Conservation (phyloP, 352 stramenopile species). For the Elongisporangium anandrum region DNA sequence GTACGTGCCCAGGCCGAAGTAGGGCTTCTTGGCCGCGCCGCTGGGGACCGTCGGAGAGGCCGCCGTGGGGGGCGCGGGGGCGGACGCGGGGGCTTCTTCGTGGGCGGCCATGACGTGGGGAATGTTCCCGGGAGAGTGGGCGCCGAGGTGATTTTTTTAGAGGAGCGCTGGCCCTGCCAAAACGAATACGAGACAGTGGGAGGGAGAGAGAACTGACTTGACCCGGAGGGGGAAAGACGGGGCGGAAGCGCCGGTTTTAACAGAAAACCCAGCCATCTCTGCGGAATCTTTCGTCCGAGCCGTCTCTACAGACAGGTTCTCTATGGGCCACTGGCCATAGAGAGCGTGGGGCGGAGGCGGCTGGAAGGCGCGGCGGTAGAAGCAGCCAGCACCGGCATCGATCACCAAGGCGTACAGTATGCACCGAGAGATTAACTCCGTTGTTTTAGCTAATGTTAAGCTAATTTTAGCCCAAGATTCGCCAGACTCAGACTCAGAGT, state of each 20-base stretch:
- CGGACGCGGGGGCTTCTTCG: neutral
- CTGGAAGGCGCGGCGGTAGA: neutral
- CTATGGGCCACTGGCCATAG: too few relatives aligned
- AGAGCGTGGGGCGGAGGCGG: too few relatives aligned
- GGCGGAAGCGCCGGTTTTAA: neutral
- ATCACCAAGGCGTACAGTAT: neutral
- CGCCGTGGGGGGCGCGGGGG: conserved; percentile 12
- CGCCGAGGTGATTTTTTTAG: neutral
- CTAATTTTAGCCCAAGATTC: neutral
- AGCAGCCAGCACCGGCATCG: neutral
- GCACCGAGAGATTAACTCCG: too few relatives aligned
- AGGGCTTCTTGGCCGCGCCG: conserved; percentile 42
- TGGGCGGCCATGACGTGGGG: neutral
- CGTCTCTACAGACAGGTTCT: too few relatives aligned
- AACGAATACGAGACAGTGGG: neutral
- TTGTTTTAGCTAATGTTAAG: too few relatives aligned
- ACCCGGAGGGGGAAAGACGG: neutral
- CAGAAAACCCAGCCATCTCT: neutral
- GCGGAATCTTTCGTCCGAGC: neutral
- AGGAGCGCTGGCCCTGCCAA: neutral
- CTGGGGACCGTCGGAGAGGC: conserved; percentile 33
- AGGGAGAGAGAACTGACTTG: neutral
- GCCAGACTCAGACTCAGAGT: neutral
- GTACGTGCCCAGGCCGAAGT: conserved; percentile 52
- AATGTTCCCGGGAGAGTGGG: neutral